phyloP scores from a whole-genome alignment of 306 rosid genomes.

The Mucuna pruriens region DNA sequence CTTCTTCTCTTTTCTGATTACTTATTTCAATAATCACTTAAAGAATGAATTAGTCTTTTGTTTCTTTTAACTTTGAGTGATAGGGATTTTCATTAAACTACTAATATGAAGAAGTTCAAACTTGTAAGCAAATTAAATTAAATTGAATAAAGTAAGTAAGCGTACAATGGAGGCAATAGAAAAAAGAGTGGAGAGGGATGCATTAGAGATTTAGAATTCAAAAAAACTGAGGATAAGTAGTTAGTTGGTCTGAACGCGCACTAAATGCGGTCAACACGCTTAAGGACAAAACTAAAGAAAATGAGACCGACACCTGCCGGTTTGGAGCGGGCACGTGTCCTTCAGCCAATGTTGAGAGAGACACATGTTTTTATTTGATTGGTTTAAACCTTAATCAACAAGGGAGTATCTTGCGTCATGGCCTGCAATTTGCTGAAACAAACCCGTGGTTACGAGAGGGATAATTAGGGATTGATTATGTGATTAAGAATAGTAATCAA shows the following conservation, averaged over 20 bases:
- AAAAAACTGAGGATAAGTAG: neutral
- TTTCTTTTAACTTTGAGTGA: neutral
- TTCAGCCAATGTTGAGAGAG: rapidly evolving
- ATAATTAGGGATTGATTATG: slow-evolving; percentile 36
- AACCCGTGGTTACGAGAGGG: slow-evolving; percentile 36
- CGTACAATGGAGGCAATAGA: slow-evolving; percentile 27
- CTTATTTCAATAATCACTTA: neutral
- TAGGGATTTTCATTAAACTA: neutral
- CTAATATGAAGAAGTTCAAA: neutral
- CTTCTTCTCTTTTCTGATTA: slow-evolving; percentile 14
- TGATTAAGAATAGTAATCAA: slow-evolving; percentile 25
- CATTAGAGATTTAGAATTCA: neutral
- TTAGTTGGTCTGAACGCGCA: slow-evolving; percentile 47
- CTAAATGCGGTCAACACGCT: slow-evolving; percentile 45
- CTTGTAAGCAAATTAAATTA: neutral
- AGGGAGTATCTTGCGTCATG: slow-evolving; percentile 39
- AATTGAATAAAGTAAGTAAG: neutral
- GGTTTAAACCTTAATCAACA: neutral
- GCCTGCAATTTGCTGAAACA: slow-evolving; percentile 11
- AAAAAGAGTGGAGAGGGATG: neutral
- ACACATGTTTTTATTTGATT: slow-evolving; percentile 7
- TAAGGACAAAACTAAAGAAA: neutral
- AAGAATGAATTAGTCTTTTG: neutral
- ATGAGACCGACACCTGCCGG: slow-evolving; percentile 56
- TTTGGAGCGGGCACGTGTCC: slow-evolving; percentile 41